Conservation (phyloP, 2,329 filamentous ascomycete genomes). For the Scopulariopsis brevicaulis region DNA sequence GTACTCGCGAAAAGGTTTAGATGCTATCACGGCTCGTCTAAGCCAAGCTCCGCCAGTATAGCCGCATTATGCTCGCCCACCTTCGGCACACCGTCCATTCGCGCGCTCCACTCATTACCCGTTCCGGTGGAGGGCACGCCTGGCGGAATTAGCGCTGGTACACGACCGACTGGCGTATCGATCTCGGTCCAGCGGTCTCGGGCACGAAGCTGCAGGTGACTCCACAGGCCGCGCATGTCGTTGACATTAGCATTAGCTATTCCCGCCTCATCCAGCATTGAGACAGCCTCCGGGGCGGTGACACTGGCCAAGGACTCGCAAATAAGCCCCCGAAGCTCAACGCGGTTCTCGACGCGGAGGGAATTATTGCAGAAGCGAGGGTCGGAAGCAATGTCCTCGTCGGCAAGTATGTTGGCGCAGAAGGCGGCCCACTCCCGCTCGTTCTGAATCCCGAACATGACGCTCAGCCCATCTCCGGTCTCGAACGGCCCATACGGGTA, state of each 20-base stretch:
- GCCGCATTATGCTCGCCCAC: constrained; percentile 37
- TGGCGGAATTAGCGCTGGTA: constrained; percentile 38
- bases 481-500: constrained; percentile 46
- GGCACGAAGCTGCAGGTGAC: constrained; percentile 38
- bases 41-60: constrained; percentile 31
- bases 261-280: constrained; percentile 29
- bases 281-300: constrained; percentile 25
- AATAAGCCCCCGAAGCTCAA: constrained; percentile 32
- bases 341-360: constrained; percentile 31
- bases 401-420: constrained; percentile 30
- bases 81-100: constrained; percentile 35
- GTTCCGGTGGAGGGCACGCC: constrained; percentile 17
- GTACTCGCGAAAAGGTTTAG: not conserved
- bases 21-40: constrained; percentile 8
- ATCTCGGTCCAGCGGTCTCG: constrained; percentile 39
- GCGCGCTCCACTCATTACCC: constrained; percentile 11
- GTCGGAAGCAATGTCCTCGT: constrained; percentile 28
- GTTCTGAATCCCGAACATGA: constrained; percentile 47
- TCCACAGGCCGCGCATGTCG: constrained; percentile 41
- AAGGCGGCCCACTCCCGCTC: constrained; percentile 42
- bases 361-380: constrained; percentile 34
- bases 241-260: constrained; percentile 46
- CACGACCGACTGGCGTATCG: constrained; percentile 28
- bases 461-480: constrained; percentile 30
- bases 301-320: constrained; percentile 24